These are phyloP conservation scores for Fusarium scirpi DNA, from an alignment of 2,329 filamentous ascomycete genomes.

Conservation along the genomic window DNA sequence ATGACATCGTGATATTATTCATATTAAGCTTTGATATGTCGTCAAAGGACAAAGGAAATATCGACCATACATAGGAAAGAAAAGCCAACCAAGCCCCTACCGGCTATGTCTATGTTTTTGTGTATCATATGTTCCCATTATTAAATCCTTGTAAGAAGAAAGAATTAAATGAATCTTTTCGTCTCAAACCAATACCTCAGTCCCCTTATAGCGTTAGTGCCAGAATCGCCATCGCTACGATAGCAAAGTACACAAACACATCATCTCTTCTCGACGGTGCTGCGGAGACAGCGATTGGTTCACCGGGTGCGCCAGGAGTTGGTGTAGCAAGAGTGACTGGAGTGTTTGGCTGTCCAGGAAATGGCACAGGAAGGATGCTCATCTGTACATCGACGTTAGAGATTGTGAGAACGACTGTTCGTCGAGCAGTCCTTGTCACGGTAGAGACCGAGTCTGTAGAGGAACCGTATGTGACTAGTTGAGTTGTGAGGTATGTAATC, in stretches of 20 bases:
- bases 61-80: conserved; percentile 5
- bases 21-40: conserved; percentile 8
- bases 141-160: conserved; percentile 3
- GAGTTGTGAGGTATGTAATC: conserved; percentile 35
- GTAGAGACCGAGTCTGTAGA: conserved; percentile 16
- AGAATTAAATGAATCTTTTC: not conserved
- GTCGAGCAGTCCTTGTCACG: conserved; percentile 22
- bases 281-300: conserved; percentile 6
- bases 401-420: conserved; percentile 30
- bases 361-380: conserved; percentile 17
- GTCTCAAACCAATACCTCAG: not conserved
- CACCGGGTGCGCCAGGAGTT: conserved; percentile 31
- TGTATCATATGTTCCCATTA: conserved; percentile 2
- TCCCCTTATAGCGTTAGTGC: conserved; percentile 18
- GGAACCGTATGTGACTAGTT: conserved; percentile 20
- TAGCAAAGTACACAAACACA: conserved; percentile 21
- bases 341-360: conserved; percentile 4
- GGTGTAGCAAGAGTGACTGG: conserved; percentile 2
- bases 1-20: conserved; percentile 21
- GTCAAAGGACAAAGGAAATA: conserved; percentile 31
- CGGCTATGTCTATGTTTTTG: conserved; percentile 6
- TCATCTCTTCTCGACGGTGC: conserved; percentile 28
- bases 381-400: conserved; percentile 1
- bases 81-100: conserved; percentile 6
- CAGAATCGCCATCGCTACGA: conserved; percentile 26